Base-by-base conservation (phyloP, 352 stramenopile species). In the Globisporangium radiosum region DNA sequence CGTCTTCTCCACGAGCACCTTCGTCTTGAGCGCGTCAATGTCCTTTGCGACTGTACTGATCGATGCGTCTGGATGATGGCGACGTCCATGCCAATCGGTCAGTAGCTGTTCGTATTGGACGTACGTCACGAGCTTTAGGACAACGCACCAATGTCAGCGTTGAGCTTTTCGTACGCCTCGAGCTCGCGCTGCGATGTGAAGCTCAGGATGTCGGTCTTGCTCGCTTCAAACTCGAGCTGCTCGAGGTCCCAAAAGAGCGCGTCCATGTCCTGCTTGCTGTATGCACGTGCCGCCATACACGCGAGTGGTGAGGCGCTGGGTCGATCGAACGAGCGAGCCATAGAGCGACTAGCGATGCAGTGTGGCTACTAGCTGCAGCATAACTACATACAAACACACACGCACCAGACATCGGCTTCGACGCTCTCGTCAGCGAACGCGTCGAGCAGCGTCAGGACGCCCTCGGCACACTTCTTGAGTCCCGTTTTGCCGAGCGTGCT, bases 161-260 rank as follows among this genome's bases (percentile, higher is more conserved):
- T 86, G 7, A 93, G 71, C 63, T 71, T 69, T 67, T 85, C 81
- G 67, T 95, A 95, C 55, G 86, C 78, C 44, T 93, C 77, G 15
- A 95, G 69, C 64, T 95, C 85, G 13, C 80, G 76, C 61, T 91
- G 71, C 43, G 79, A 89, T 65, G 83, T 95, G 66, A 82, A 89
- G 64, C 82, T 86, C 66, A 88, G 73, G 37, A 93, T 83, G 49
- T 88, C 72, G 17, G 81, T 88, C 68, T 92, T 92, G 52, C 79
- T 87, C 17, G 85, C 83, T 57, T 95, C 85, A 37, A 90, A 88
- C 69, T 93, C 78, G 8, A 93, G 62, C 64, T 93, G 79, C 57
- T 93, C 83, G 60, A 95, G 72, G 59, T 95, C 85, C 85, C 85
- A 95, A 39, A 93, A 69, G n/a, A 93, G 70, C 57, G 71, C 59